A percentile compares a stretch with the other conserved stretches of the same genome.
Conservation (phyloP, 805 yeast genomes). For the Maudiozyma pseudohumilis region DNA sequence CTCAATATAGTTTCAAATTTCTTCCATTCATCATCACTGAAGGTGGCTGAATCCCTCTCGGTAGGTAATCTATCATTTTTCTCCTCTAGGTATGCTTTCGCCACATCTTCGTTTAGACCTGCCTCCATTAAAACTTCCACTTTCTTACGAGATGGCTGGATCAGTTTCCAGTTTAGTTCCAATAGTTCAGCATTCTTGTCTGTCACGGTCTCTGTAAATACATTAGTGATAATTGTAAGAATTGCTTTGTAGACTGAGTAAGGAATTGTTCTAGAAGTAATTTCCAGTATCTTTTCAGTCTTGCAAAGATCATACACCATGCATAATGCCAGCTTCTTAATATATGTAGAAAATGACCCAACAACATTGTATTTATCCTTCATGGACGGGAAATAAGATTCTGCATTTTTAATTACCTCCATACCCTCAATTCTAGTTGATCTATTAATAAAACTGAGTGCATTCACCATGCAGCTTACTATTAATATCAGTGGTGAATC, state of each 20-base stretch:
- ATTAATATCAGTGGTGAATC: conserved; percentile 31
- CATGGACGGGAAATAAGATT: conserved; percentile 15
- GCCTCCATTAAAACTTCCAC: conserved; percentile 14
- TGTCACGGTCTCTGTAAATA: conserved; percentile 29
- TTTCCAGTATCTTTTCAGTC: conserved; percentile 17
- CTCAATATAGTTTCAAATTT: too few relatives aligned
- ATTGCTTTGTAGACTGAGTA: conserved; percentile 37
- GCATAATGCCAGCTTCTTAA: conserved; percentile 17
- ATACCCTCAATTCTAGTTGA: conserved; percentile 32
- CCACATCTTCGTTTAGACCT: conserved; percentile 27
- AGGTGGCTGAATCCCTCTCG: conserved; percentile 11
- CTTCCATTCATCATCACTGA: conserved; percentile 29
- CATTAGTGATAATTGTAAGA: conserved; percentile 35
- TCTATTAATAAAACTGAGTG: conserved; percentile 38
- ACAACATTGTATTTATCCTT: conserved; percentile 19
- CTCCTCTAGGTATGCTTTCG: conserved; percentile 24
- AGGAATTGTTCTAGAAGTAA: conserved; percentile 26
- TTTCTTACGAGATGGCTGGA: conserved; percentile 20
- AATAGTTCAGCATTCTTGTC: conserved; percentile 11
- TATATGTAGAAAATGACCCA: conserved; percentile 14
- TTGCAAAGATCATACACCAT: conserved; percentile 16
- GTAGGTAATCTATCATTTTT: conserved; percentile 28
- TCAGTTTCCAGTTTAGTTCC: conserved; percentile 24
- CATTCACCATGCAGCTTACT: conserved; percentile 33
- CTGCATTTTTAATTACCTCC: conserved; percentile 21